Evolutionary conservation across 2,329 filamentous ascomycete species (phyloP).

Genomic region (Trichoderma sp.): DNA sequence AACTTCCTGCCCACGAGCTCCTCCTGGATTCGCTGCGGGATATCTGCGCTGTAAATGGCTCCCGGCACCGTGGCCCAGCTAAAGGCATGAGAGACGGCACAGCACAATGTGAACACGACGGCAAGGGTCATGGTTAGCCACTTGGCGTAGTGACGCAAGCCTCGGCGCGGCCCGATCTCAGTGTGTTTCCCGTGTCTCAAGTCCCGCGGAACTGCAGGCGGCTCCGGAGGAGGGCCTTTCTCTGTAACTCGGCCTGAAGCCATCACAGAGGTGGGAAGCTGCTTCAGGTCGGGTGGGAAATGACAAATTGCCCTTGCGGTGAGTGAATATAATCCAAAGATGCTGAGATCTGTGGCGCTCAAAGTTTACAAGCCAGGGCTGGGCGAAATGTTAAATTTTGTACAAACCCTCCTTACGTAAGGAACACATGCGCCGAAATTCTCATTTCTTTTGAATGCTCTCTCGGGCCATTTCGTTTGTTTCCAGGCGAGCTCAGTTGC

Average conservation of each 20-base stretch:
- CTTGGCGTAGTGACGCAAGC: not conserved
- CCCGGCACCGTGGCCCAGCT: constrained; percentile 21
- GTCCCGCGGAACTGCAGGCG: not conserved
- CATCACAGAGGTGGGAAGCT: not conserved
- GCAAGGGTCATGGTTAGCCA: constrained; percentile 14
- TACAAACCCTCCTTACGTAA: constrained; percentile 12
- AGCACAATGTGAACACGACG: constrained; percentile 18
- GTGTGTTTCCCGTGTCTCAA: not conserved
- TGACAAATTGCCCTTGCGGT: not conserved
- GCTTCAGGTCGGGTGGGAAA: not conserved
- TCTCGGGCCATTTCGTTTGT: constrained; percentile 1
- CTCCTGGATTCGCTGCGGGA: not conserved
- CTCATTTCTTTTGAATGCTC: not conserved
- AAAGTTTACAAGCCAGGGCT: not conserved
- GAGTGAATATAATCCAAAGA: not conserved
- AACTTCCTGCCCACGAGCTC: not conserved
- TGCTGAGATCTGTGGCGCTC: not conserved
- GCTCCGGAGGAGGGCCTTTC: not conserved
- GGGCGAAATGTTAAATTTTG: not conserved
- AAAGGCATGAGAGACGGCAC: constrained; percentile 20
- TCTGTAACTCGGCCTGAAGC: not conserved
- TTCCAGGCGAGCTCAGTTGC: not conserved
- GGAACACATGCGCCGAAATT: not conserved
- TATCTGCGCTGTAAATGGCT: not conserved
- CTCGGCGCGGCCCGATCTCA: not conserved